Percentiles rank a stretch among this genome's conserved stretches.
phyloP scores from a whole-genome alignment of 2,329 filamentous ascomycete genomes.

The Exophiala viscosa region DNA sequence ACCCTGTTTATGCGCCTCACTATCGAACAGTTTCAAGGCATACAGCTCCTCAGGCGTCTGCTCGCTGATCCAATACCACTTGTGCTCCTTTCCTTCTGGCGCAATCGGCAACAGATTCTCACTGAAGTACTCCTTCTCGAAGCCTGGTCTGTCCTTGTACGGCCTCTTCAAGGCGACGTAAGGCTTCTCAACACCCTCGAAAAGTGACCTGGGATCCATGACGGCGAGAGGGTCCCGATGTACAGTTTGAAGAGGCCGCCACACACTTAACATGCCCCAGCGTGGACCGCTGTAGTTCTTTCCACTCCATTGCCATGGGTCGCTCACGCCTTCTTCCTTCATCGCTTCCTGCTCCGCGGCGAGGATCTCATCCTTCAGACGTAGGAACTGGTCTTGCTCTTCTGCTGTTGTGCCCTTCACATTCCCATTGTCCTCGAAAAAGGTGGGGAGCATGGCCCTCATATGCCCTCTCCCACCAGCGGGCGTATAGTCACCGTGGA shows the following conservation, averaged over 20 bases:
- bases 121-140: constrained; percentile 3
- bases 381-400: constrained; percentile 8
- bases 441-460: constrained; percentile 6
- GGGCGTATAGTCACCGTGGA: constrained; percentile 13
- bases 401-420: neutral
- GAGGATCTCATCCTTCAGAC: constrained; percentile 4
- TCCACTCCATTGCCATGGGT: constrained; percentile 12
- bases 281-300: constrained; percentile 11
- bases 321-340: constrained; percentile 2
- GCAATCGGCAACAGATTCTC: constrained; percentile 10
- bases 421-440: constrained; percentile 10
- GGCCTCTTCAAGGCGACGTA: constrained; percentile 2
- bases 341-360: constrained; percentile 10
- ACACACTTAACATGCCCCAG: constrained; percentile 27
- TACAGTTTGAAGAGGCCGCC: constrained; percentile 28
- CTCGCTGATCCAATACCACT: constrained; percentile 10
- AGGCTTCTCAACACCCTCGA: neutral
- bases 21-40: constrained; percentile 15
- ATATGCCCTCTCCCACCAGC: constrained; percentile 5
- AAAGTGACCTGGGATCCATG: constrained; percentile 8
- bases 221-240: constrained; percentile 27
- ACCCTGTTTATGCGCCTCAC: constrained; percentile 5
- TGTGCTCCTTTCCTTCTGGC: constrained; percentile 2
- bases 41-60: constrained; percentile 12
- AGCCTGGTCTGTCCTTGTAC: constrained; percentile 8